Base-by-base conservation (phyloP, 2,329 filamentous ascomycete genomes). In the Clarireedia homoeocarpa region DNA sequence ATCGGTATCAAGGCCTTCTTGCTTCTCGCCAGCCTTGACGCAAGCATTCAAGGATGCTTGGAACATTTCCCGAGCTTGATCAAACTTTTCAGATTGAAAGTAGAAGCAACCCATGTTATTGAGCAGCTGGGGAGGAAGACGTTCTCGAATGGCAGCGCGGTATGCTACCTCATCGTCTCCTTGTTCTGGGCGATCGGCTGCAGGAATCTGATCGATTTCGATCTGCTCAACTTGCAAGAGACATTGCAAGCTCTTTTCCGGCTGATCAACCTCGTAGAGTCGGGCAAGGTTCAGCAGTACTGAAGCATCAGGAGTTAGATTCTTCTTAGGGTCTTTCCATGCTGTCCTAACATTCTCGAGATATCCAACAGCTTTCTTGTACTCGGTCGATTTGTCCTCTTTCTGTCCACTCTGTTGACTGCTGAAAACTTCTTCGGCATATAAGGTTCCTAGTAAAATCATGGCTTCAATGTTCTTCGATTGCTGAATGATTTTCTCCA, bases 81-180 rank as follows among this genome's bases (percentile, higher is more conserved):
- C 83, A 61, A 88, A 85, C 68, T 90, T 91, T 65, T 95, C 91
- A 2, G 84, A 80, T 68, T 96, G 91, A 63, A 90, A 96, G 63
- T 95, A 84, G 73, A 97, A 97, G 71, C 91, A 96, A 5, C 89
- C 94, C 69, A 97, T 95, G 70, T 99, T 99, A 77, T 97, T 99
- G 45, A 99, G 79, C 2, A 97, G 78, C 67, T 96, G 91, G 4
- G 94, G 94, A 1, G 91, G 89, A 1, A 99, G 76, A 57, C 86
- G 78, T 67, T 91, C 88, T 53, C 91, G 85, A 27, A 95, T 77
- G 15, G 79, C 77, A 23, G 75, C 75, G 55, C 81, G 80, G 56
- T 82, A 73, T 30, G 81, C 78, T 3, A 76, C 78, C 57, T 86
- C 81, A 53, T 89, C 83, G 17, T 82, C 77, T 2, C 74, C 70